phyloP scores from a whole-genome alignment of 768 basidiomycete genomes.

The Boletus rex-veris region DNA sequence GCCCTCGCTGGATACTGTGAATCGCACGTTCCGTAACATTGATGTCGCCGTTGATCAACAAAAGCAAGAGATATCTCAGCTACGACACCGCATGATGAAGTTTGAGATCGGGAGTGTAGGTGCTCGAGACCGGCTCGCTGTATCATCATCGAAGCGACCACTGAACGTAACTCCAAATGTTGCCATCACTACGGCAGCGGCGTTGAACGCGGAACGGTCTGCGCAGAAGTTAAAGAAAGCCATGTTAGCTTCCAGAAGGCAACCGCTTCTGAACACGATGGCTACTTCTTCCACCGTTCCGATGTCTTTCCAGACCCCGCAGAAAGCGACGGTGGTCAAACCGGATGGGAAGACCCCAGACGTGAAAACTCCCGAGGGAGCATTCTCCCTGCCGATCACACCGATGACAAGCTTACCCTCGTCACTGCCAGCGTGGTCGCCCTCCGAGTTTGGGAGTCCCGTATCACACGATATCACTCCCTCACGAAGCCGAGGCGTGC shows the following conservation, averaged over 20 bases:
- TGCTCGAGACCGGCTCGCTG: slow-evolving; percentile 41
- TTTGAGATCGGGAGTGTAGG: slow-evolving; percentile 38
- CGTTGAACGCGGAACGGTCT: slow-evolving; percentile 76
- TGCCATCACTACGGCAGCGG: slow-evolving; percentile 73
- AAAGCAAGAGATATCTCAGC: slow-evolving; percentile 46
- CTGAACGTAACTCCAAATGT: slow-evolving; percentile 58
- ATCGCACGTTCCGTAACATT: slow-evolving; percentile 81
- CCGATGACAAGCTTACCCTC: slow-evolving; percentile 26
- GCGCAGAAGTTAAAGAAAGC: slow-evolving; percentile 68
- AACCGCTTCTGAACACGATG: slow-evolving; percentile 64
- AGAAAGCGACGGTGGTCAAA: slow-evolving; percentile 20
- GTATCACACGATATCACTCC: slow-evolving; percentile 13
- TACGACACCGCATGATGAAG: slow-evolving; percentile 51
- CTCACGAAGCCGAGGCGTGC: slow-evolving; percentile 21
- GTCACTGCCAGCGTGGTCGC: slow-evolving; percentile 22
- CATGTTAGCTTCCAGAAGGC: slow-evolving; percentile 54
- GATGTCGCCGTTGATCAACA: slow-evolving; percentile 67
- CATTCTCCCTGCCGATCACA: slow-evolving; percentile 14
- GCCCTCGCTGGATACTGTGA: slow-evolving; percentile 81
- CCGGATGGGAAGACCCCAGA: neutral
- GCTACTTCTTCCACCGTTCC: slow-evolving; percentile 28
- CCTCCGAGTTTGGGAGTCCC: slow-evolving; percentile 17
- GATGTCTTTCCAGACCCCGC: slow-evolving; percentile 29
- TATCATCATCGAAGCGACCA: slow-evolving; percentile 37
- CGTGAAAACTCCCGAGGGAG: neutral